These are phyloP conservation scores for Sherardia arvensis DNA, from an alignment of 257 asterid genomes.

Conservation along the genomic window DNA sequence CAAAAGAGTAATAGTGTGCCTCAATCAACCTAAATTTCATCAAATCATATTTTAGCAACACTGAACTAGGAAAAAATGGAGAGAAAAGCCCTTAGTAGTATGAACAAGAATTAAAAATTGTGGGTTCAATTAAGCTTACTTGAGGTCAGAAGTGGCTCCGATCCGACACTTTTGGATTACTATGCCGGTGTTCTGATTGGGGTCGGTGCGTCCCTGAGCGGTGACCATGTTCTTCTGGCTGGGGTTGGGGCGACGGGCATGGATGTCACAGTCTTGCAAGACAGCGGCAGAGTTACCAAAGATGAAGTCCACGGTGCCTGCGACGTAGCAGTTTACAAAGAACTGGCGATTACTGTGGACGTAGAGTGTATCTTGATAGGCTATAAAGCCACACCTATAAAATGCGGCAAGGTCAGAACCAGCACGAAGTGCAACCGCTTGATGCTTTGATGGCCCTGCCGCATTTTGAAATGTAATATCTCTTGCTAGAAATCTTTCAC, in stretches of 20 bases:
- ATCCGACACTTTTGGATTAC: constrained; percentile 24
- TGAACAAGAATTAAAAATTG: too few species aligned
- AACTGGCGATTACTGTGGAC: constrained; percentile 28
- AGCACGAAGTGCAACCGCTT: constrained; percentile 31
- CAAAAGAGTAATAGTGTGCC: too few species aligned
- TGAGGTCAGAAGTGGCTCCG: constrained; percentile 23
- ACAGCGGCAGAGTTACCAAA: constrained; percentile 30
- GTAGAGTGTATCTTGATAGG: constrained; percentile 31
- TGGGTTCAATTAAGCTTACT: neutral
- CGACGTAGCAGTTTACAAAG: constrained; percentile 17
- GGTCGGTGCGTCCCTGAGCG: constrained; percentile 25
- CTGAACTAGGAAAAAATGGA: too few species aligned
- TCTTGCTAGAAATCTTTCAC: constrained; percentile 20
- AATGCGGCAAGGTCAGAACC: constrained; percentile 30
- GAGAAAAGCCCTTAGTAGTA: too few species aligned
- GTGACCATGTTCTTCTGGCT: constrained; percentile 31
- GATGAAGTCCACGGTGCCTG: constrained; percentile 33
- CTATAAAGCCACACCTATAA: constrained; percentile 22
- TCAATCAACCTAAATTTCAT: too few species aligned
- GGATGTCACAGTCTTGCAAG: constrained; percentile 25
- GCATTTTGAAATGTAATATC: constrained; percentile 29
- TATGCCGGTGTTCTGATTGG: constrained; percentile 28
- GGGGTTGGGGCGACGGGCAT: constrained; percentile 23
- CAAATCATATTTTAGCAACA: too few species aligned
- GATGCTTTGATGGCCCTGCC: constrained; percentile 35